These are phyloP conservation scores for Gonapodya prolifera DNA, from an alignment of 192 early-diverging fungal species.

Conservation along the genomic window DNA sequence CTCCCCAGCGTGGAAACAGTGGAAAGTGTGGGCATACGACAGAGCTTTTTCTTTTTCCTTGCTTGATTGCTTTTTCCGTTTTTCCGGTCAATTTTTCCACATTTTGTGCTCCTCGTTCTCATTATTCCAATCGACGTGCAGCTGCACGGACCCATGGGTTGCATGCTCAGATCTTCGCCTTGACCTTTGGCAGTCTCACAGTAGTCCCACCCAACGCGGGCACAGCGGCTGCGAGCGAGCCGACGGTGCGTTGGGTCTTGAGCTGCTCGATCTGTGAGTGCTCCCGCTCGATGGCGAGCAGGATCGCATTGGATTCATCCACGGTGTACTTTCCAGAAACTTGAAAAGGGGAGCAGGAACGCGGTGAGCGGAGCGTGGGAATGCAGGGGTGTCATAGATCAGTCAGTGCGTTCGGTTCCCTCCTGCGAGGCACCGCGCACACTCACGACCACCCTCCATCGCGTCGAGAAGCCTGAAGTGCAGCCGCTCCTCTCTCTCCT, in stretches of 20 bases:
- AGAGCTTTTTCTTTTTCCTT: no score
- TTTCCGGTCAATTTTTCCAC: background rate
- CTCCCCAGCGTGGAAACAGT: no score
- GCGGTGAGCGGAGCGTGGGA: background rate
- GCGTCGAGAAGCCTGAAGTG: background rate
- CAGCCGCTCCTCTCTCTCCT: background rate
- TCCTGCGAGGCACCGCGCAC: no score
- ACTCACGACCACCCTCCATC: background rate
- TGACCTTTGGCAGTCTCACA: no score
- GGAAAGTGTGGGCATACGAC: no score
- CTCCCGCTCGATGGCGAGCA: background rate
- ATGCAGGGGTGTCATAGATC: no score
- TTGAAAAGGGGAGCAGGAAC: background rate
- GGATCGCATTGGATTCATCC: background rate
- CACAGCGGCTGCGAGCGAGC: no score
- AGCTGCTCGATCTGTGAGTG: background rate
- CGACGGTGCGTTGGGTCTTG: background rate
- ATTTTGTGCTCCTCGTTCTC: background rate
- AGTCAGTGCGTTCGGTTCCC: no score
- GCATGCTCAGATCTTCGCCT: background rate
- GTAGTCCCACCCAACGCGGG: no score
- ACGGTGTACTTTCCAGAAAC: background rate
- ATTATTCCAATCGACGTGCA: no score
- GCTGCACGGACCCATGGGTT: no score
- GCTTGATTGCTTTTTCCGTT: background rate